Base-by-base conservation (phyloP, 1,139 yeast species). In the Saccharomycopsis hybrid region DNA sequence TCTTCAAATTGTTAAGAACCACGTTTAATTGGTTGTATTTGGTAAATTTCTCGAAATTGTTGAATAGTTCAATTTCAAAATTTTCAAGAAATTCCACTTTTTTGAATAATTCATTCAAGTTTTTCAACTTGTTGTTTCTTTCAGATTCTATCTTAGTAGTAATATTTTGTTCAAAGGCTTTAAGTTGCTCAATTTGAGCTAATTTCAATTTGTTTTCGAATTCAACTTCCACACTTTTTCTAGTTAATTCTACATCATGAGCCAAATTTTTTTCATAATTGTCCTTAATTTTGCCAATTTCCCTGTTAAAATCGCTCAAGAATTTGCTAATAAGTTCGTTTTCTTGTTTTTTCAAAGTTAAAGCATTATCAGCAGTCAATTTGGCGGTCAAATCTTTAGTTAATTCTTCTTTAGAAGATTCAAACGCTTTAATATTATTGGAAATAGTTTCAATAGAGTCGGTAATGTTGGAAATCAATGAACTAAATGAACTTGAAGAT, bases 131-230 rank as follows among this genome's bases (percentile, higher is more conserved):
- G 36, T 90, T 89, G 53, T 80, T 73, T 66, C 97, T 83, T 71
- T 92, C 98, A 33, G 70, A 61, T 59, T 88, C 95, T 48, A 94
- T 77, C 56, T 77, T 78, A 45, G 78, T 76, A 47, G 76, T 67
- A 52, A 92, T 72, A 55, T 82, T 73, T 55, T 76, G 70, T 57
- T 85, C 82, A 65, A 88, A 84, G 61, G 81, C 80, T 59, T 81
- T 77, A 53, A 89, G 80, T 59, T 85, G 85, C 58, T 80, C 83
- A 53, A 83, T 72, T 61, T 88, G 80, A 53, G 85, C 80, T 64
- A 85, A 74, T 30, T 82, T 71, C 39, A 90, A 77, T 54, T 85
- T 85, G 65, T 89, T 92, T 55, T 81, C 82, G 42, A 92, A 90
- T 55, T 88, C 86, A 51, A 81, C 76, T 43, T 80, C 70, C 52